Evolutionary conservation across 768 basidiomycete genomes (phyloP).

Genomic region (Inosperma sp.): DNA sequence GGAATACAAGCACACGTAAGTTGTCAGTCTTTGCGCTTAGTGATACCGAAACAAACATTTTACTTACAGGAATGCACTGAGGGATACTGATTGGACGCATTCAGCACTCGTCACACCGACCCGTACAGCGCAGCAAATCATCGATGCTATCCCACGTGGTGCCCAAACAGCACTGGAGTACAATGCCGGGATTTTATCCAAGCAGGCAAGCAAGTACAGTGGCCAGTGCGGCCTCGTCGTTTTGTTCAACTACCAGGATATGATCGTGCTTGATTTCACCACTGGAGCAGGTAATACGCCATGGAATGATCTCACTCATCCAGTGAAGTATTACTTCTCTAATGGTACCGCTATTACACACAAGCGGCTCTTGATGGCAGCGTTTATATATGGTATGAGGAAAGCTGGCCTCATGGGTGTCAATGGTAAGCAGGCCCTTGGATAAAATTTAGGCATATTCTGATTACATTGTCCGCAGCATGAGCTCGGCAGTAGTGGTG

Average conservation of each 20-base stretch:
- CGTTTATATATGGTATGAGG: not conserved
- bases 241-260: not conserved
- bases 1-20: not conserved
- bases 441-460: no score
- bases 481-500: no score
- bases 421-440: no score
- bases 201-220: not conserved
- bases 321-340: not conserved
- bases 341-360: not conserved
- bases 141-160: not conserved
- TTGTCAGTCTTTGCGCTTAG: not conserved
- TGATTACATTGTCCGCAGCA: no score
- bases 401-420: not conserved
- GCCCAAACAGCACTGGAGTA: not conserved
- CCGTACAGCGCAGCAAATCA: not conserved
- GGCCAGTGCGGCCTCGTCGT: not conserved
- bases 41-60: not conserved
- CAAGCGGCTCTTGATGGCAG: not conserved
- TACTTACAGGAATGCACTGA: not conserved
- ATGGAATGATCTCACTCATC: not conserved
- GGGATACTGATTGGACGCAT: not conserved
- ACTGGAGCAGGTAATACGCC: not conserved
- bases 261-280: not conserved
- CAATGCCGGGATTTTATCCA: not conserved
- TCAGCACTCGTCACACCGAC: not conserved